Percentiles rank a stretch among this genome's conserved stretches.
These are phyloP conservation scores for Chlamydomonas sp. DNA, from an alignment of 139 green algal genomes.

Conservation along the genomic window DNA sequence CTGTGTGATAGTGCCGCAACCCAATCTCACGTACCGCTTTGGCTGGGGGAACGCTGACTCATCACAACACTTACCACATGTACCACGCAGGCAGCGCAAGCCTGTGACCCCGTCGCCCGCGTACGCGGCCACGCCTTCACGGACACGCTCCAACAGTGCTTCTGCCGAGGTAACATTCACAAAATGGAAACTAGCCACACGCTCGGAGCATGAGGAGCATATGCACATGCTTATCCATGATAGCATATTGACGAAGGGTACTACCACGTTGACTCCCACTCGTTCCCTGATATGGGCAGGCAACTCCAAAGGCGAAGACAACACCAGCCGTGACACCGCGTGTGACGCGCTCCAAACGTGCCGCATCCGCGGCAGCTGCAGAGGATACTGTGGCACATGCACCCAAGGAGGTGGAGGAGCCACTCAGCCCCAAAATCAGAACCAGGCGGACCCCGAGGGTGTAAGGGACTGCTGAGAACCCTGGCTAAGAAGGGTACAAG, in stretches of 20 bases:
- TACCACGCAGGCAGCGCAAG: not conserved
- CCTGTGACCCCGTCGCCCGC: not conserved
- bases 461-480: not conserved
- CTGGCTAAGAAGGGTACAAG: not conserved
- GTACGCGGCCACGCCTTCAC: not conserved
- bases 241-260: too few relatives aligned
- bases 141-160: not conserved
- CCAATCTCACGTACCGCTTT: too few relatives aligned
- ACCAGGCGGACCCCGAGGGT: not conserved
- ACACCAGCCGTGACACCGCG: too few relatives aligned
- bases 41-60: too few relatives aligned
- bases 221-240: too few relatives aligned
- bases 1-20: too few relatives aligned
- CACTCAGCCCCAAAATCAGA: not conserved
- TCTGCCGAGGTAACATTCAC: not conserved
- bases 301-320: too few relatives aligned
- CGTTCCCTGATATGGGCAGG: too few relatives aligned
- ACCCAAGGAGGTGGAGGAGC: not conserved
- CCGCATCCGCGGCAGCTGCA: too few relatives aligned
- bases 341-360: too few relatives aligned
- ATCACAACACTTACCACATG: not conserved
- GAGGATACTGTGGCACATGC: too few relatives aligned
- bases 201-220: not conserved
- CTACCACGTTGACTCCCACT: too few relatives aligned
- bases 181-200: not conserved